Percentiles rank a stretch among this genome's conserved stretches.
phyloP scores from a whole-genome alignment of 805 yeast species.

The Starmerella vaccinii region DNA sequence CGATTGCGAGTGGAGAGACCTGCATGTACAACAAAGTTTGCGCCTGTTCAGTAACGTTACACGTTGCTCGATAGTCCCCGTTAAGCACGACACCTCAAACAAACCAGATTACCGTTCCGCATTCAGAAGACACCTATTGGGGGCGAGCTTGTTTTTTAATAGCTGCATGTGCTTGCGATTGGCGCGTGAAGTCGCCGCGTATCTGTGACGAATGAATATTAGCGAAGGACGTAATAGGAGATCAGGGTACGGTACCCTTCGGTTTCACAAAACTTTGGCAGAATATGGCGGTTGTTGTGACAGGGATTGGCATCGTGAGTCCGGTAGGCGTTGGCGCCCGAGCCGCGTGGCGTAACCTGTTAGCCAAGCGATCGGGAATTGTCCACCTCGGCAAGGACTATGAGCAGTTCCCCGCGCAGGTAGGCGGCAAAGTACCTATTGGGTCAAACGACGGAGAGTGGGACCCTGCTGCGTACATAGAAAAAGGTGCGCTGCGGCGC shows the following conservation, averaged over 20 bases:
- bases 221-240: not conserved
- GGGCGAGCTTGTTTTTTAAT: too few species aligned
- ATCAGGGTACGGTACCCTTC: too few species aligned
- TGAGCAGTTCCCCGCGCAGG: conserved; percentile 53
- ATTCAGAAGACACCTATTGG: too few species aligned
- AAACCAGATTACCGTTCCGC: too few species aligned
- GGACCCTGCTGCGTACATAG: conserved; percentile 43
- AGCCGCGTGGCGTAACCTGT: conserved; percentile 31
- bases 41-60: too few species aligned
- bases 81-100: too few species aligned
- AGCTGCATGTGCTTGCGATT: too few species aligned
- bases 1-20: too few species aligned
- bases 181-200: too few species aligned
- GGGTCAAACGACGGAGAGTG: conserved; percentile 43
- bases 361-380: conserved; percentile 32
- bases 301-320: conserved; percentile 79
- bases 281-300: conserved; percentile 57
- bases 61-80: too few species aligned
- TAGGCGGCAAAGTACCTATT: conserved; percentile 63
- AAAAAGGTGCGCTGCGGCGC: conserved; percentile 43
- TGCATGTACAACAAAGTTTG: too few species aligned
- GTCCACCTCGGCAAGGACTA: conserved; percentile 38
- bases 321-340: conserved; percentile 68
- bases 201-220: too few species aligned
- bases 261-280: not conserved